Conservation (phyloP, 148 eudicot genomes). For the Silene latifolia region DNA sequence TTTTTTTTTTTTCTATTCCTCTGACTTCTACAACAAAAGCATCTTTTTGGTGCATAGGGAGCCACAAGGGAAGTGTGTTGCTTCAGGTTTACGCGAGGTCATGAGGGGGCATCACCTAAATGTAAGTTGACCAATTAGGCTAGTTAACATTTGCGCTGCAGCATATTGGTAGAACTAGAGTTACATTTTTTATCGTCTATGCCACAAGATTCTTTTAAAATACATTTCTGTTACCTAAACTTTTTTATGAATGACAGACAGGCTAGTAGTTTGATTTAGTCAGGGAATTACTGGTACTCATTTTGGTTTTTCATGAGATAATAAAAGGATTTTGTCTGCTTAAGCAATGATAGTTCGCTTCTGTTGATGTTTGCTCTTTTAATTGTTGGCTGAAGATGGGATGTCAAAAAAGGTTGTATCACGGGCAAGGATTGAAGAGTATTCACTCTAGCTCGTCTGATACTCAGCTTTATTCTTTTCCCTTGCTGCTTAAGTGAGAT, state of each 20-base stretch:
- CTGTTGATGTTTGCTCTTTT: neutral
- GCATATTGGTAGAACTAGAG: neutral
- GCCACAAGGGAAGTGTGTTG: neutral
- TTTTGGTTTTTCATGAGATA: neutral
- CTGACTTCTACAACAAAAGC: neutral
- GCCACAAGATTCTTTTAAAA: neutral
- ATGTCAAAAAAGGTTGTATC: neutral
- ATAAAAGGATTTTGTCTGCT: neutral
- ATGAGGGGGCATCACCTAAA: neutral
- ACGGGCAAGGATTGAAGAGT: no score
- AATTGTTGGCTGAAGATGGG: neutral
- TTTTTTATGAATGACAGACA: neutral
- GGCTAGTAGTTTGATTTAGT: neutral
- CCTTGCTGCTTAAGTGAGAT: neutral
- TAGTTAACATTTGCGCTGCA: neutral
- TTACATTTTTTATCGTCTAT: neutral
- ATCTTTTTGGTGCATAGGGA: neutral
- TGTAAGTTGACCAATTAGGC: neutral
- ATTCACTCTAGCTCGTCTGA: no score
- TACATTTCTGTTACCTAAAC: neutral
- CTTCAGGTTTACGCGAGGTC: neutral
- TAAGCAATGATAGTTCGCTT: neutral
- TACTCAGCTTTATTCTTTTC: no score
- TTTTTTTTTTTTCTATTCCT: neutral
- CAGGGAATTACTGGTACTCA: neutral